Conservation (phyloP, 371 early-diverging fungal genomes). For the Rhizopus delemar region DNA sequence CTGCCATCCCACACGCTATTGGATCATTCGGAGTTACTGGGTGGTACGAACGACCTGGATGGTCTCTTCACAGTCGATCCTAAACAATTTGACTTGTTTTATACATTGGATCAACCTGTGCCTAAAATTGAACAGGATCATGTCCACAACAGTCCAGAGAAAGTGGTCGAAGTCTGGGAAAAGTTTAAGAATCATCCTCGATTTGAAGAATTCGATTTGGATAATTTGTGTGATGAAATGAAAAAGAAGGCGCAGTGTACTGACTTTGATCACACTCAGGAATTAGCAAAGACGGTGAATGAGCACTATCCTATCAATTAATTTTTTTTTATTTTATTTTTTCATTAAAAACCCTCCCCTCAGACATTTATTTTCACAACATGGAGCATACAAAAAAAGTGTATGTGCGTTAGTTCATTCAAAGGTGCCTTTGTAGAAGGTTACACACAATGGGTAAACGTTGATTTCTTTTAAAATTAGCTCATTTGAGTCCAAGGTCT, state of each 20-base stretch:
- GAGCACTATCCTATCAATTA: neutral
- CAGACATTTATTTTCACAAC: too few species aligned
- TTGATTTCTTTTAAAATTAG: too few species aligned
- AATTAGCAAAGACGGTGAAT: neutral
- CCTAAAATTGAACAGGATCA: neutral
- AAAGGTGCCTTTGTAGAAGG: too few species aligned
- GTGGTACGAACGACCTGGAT: neutral
- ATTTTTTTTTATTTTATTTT: too few species aligned
- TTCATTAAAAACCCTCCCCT: too few species aligned
- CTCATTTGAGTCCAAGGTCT: too few species aligned
- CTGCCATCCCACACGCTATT: conserved; percentile 18
- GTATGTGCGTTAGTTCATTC: too few species aligned
- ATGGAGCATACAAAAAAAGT: too few species aligned
- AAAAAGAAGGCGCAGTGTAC: conserved; percentile 55
- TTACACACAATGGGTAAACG: too few species aligned
- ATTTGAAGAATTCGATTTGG: conserved; percentile 59
- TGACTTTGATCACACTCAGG: conserved; percentile 10
- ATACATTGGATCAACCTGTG: conserved; percentile 9
- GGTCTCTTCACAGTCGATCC: conserved; percentile 16
- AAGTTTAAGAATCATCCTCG: conserved; percentile 54
- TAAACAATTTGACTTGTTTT: conserved; percentile 30
- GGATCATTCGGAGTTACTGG: conserved; percentile 24
- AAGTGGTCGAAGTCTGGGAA: conserved; percentile 58
- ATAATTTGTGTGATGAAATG: conserved; percentile 56
- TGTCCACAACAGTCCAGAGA: conserved; percentile 27